Conservation (phyloP, 352 stramenopile species). For the Aphanomyces invadans region DNA sequence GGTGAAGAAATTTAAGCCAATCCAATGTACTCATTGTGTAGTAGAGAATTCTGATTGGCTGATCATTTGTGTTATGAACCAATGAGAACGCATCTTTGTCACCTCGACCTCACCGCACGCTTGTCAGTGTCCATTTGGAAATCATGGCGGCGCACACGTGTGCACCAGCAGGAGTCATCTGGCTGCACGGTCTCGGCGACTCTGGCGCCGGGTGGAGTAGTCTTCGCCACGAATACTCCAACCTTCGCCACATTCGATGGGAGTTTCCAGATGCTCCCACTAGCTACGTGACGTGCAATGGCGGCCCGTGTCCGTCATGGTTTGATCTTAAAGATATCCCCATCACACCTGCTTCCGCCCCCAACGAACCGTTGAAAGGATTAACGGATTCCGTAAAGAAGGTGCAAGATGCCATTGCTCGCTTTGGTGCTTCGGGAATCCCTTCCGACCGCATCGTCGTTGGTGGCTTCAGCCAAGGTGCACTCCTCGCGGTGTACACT, state of each 20-base stretch:
- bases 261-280: conserved; percentile 50
- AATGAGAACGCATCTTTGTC: conserved; percentile 11
- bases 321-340: conserved; percentile 40
- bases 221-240: conserved; percentile 17
- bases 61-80: neutral
- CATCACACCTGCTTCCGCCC: neutral
- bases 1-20: too few relatives aligned
- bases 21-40: too few relatives aligned
- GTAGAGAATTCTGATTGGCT: conserved; percentile 5
- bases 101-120: too few relatives aligned
- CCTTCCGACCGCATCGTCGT: conserved; percentile 54
- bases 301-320: conserved; percentile 69
- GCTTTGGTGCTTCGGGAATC: conserved; percentile 43
- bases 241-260: conserved; percentile 12
- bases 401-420: conserved; percentile 19
- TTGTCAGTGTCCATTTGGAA: too few relatives aligned
- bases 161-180: conserved; percentile 15
- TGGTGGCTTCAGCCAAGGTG: conserved; percentile 69
- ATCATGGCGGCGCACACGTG: conserved; percentile 9
- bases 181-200: conserved; percentile 23
- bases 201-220: conserved; percentile 21
- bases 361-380: conserved; percentile 3
- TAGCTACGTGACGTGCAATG: conserved; percentile 62
- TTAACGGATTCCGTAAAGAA: conserved; percentile 14
- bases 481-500: conserved; percentile 38